phyloP scores from a whole-genome alignment of 2,329 filamentous ascomycete species.

The Elsinoe arachidis region DNA sequence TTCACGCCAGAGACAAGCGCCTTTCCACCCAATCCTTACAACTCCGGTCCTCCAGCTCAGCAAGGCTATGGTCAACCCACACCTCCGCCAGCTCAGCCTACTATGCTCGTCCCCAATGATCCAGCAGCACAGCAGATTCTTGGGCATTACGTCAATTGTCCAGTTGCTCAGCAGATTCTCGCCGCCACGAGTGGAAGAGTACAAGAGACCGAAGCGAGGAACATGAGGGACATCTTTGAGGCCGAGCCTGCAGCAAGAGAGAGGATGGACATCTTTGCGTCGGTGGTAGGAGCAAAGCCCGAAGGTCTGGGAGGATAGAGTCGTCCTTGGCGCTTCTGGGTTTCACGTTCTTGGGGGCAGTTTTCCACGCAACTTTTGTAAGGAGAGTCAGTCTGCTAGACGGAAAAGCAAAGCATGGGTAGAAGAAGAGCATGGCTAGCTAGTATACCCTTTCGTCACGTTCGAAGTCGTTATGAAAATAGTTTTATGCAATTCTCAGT shows the following conservation, averaged over 20 bases:
- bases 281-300: slow-evolving; percentile 7
- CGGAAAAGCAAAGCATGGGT: no score
- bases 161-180: slow-evolving; percentile 35
- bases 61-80: slow-evolving; percentile 24
- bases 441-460: slow-evolving; percentile 7
- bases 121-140: slow-evolving; percentile 32
- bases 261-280: slow-evolving; percentile 37
- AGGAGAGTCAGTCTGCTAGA: no score
- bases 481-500: no score
- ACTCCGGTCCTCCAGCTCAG: slow-evolving; percentile 25
- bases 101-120: slow-evolving; percentile 20
- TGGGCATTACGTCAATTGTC: slow-evolving; percentile 34
- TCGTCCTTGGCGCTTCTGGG: not conserved
- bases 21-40: slow-evolving; percentile 34
- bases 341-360: not conserved
- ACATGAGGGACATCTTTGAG: slow-evolving; percentile 61
- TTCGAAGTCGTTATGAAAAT: no score
- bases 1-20: slow-evolving; percentile 20
- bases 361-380: no score
- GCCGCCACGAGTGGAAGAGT: slow-evolving; percentile 27
- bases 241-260: slow-evolving; percentile 56
- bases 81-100: slow-evolving; percentile 16
- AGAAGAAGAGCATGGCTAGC: no score
- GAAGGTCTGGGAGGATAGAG: slow-evolving; percentile 9
- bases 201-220: slow-evolving; percentile 54